phyloP scores from a whole-genome alignment of 805 yeast genomes.

The Starmerella stigmatis region DNA sequence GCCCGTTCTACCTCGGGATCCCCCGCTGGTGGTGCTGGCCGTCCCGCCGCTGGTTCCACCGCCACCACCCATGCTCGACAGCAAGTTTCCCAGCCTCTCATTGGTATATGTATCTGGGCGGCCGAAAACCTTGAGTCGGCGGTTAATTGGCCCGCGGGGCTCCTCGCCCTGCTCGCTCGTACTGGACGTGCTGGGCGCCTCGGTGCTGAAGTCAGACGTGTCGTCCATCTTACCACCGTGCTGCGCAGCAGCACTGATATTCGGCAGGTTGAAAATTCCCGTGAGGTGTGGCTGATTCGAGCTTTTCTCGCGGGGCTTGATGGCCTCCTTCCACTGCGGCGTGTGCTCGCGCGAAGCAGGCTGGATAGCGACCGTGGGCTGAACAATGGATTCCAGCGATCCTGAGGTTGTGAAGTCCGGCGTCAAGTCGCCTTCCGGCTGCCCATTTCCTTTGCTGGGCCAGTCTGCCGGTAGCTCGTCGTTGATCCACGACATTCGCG shows the following conservation, averaged over 20 bases:
- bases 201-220: constrained; percentile 3
- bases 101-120: constrained; percentile 25
- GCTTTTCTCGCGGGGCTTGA: constrained; percentile 4
- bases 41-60: neutral
- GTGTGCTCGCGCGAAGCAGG: neutral
- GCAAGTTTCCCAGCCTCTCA: constrained; percentile 22
- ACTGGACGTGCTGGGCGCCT: constrained; percentile 1
- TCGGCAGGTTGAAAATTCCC: constrained; percentile 6
- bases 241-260: neutral
- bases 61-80: constrained; percentile 18
- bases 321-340: constrained; percentile 21
- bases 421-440: neutral
- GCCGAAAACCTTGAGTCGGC: constrained; percentile 24
- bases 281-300: constrained; percentile 6
- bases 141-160: constrained; percentile 11
- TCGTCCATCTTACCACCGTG: neutral
- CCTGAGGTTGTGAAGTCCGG: constrained; percentile 16
- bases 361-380: constrained; percentile 22
- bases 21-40: neutral
- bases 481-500: constrained; percentile 20
- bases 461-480: constrained; percentile 22
- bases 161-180: constrained; percentile 4
- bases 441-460: constrained; percentile 14
- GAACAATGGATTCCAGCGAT: constrained; percentile 9
- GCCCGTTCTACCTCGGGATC: no score